Conservation (phyloP, 2,329 filamentous ascomycete genomes). For the Cercospora zeina region DNA sequence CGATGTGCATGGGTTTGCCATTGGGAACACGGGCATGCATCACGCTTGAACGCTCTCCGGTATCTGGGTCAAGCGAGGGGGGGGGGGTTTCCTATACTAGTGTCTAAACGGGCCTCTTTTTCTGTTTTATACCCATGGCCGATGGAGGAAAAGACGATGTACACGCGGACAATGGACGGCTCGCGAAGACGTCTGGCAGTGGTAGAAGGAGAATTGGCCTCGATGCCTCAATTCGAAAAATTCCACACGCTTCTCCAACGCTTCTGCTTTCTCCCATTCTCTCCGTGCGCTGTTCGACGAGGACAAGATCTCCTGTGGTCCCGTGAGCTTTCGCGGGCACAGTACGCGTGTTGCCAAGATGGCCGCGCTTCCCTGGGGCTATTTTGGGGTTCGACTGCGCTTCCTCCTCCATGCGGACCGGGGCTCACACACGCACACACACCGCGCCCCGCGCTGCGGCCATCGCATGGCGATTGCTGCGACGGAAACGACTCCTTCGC, state of each 20-base stretch:
- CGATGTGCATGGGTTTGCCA: not conserved
- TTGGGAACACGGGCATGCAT: conserved; percentile 24
- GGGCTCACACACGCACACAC: not conserved
- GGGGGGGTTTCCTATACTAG: conserved; percentile 23
- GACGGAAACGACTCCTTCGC: too few relatives aligned
- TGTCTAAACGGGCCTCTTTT: conserved; percentile 19
- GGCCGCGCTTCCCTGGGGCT: not conserved
- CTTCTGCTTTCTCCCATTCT: not conserved
- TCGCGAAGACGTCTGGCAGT: not conserved
- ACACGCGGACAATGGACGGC: not conserved
- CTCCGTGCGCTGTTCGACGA: not conserved
- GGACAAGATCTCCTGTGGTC: not conserved
- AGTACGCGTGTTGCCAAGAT: conserved; percentile 6
- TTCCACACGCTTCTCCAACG: conserved; percentile 2
- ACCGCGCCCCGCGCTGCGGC: not conserved
- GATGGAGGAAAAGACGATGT: conserved; percentile 8
- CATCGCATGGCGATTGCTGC: not conserved
- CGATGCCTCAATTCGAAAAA: conserved; percentile 4
- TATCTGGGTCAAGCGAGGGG: conserved; percentile 24
- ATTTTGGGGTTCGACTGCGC: not conserved
- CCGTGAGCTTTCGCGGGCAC: not conserved
- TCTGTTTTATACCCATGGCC: not conserved
- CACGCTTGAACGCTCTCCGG: conserved; percentile 24
- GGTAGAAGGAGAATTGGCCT: not conserved
- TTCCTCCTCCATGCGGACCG: not conserved